Evolutionary conservation across 1,284 basidiomycete species (phyloP), one percentile per base, ranked within the genome.

Genomic region (Heimioporus punctisporus): DNA sequence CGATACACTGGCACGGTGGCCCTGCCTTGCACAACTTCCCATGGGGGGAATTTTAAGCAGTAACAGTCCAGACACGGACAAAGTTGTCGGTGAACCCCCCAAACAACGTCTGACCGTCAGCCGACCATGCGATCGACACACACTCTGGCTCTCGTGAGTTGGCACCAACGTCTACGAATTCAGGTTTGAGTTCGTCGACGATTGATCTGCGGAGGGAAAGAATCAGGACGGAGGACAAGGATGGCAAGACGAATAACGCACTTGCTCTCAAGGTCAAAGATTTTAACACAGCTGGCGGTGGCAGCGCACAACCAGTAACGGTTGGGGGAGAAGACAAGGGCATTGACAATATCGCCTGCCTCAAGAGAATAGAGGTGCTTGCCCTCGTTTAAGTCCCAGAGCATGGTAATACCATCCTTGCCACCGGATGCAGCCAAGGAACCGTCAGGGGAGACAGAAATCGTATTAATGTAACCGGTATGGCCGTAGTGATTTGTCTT

Each of bases 401-500:
- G 92, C 97, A 99, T 99, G 74, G 96, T 98, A 78, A 99, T 97
- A 62, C 95, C 95, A 75, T 99, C 97, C 82, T 98, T 98, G 70
- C 97, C 97, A 72, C 97, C 97, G 47, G 97, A 99, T 52, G 97
- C 97, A 71, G 97, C 97, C 70, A 99, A 89, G 48, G 97, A 99
- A 63, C 97, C 97, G 73, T 99, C 97, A 60, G 97, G 97, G 44
- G 97, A 99, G 62, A 99, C 95, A 60, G 97, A 97, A 72, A 99
- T 80, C 65, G 97, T 97, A 86, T 97, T 98, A 79, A 99, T 95
- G 85, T 98, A 99, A 65, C 97, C 97, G 52, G 93, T 97, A 85
- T 99, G 97, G 66, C 97, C 97, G 75, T 92, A 95, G 86, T 99
- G 97, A 88, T 98, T 98, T 78, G 97, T 98, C 86, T 97, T 96